Evolutionary conservation across 495 filamentous ascomycete species (phyloP).

Genomic region (Podospora australis): DNA sequence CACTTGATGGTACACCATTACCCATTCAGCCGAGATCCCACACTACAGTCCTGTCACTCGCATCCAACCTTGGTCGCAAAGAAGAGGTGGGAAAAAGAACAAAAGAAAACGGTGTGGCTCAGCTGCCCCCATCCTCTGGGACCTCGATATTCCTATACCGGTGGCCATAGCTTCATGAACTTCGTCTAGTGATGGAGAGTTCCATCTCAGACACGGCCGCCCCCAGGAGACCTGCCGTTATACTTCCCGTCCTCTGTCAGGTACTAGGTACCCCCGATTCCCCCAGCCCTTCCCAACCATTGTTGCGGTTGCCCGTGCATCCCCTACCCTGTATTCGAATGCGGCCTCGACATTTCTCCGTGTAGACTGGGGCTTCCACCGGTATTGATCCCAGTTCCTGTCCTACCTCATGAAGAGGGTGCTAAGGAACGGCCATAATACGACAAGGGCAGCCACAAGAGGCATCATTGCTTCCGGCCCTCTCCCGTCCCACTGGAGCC

Average conservation of each 20-base stretch:
- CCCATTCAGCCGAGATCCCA: conserved; percentile 48
- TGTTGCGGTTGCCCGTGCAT: conserved; percentile 33
- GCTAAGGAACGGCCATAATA: conserved; percentile 38
- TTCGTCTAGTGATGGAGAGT: conserved; percentile 35
- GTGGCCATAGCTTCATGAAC: conserved; percentile 35
- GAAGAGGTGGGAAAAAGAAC: conserved; percentile 9
- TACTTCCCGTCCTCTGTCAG: conserved; percentile 28
- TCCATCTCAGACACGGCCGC: conserved; percentile 26
- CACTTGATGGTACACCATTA: conserved; percentile 45
- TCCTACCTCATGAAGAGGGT: conserved; percentile 40
- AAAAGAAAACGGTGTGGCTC: conserved; percentile 42
- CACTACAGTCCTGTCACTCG: conserved; percentile 35
- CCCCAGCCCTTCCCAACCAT: conserved; percentile 14
- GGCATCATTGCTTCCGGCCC: conserved; percentile 38
- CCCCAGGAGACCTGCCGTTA: conserved; percentile 26
- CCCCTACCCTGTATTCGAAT: conserved; percentile 40
- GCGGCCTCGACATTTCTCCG: conserved; percentile 44
- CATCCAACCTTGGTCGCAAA: conserved; percentile 20
- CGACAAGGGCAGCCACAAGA: conserved; percentile 36
- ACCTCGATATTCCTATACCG: conserved; percentile 33
- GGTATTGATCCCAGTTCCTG: conserved; percentile 47
- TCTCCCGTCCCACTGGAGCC: conserved; percentile 27
- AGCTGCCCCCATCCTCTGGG: conserved; percentile 35
- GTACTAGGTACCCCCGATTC: conserved; percentile 33
- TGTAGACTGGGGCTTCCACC: conserved; percentile 37